Percentiles rank a stretch among this genome's conserved stretches.
Conservation (phyloP, 2,329 filamentous ascomycete genomes). For the Ceratocystis harringtonii region DNA sequence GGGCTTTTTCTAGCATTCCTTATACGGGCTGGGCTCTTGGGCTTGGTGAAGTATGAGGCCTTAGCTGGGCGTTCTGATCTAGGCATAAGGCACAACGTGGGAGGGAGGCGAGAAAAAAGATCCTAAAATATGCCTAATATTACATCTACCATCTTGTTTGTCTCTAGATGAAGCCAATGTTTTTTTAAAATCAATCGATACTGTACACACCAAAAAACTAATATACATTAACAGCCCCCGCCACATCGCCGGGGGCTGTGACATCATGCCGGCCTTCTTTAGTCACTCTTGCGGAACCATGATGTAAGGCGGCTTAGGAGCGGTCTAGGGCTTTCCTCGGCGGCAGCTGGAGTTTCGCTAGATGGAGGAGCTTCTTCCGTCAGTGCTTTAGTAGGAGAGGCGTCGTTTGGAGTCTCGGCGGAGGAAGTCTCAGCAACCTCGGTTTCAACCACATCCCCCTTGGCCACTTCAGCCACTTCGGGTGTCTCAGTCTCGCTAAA, state of each 20-base stretch:
- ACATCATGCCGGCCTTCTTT: too few relatives aligned
- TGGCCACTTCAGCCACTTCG: background rate
- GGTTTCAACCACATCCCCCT: background rate
- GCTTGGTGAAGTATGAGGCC: too few relatives aligned
- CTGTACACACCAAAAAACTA: background rate
- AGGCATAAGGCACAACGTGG: too few relatives aligned
- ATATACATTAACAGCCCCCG: background rate
- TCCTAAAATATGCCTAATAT: background rate
- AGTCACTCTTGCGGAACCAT: slow-evolving; percentile 3
- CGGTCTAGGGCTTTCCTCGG: background rate
- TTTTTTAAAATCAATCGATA: background rate
- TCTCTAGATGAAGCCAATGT: background rate
- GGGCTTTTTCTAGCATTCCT: too few relatives aligned
- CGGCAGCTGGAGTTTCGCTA: background rate
- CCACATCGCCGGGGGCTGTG: too few relatives aligned
- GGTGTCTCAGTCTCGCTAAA: background rate
- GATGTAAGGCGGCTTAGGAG: slow-evolving; percentile 1
- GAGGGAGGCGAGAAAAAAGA: too few relatives aligned
- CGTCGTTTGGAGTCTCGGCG: background rate
- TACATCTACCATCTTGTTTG: background rate
- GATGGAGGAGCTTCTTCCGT: background rate
- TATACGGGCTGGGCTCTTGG: too few relatives aligned
- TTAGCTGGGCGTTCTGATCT: too few relatives aligned
- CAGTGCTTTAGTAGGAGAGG: background rate
- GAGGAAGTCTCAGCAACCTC: background rate